Conservation (phyloP, 805 yeast species). For the Candida verbasci region DNA sequence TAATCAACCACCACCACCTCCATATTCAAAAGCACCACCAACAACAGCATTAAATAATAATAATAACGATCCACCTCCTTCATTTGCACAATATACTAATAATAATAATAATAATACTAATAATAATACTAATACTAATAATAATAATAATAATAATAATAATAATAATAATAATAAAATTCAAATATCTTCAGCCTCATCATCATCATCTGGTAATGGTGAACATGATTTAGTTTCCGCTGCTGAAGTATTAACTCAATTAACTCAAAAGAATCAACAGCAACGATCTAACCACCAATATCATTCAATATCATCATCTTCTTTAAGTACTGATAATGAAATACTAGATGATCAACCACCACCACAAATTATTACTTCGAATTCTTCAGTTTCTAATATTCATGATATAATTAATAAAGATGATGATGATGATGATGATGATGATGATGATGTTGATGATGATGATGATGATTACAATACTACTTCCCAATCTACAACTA, state of each 20-base stretch:
- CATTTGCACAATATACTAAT: background rate
- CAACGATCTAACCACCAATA: background rate
- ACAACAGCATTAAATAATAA: background rate
- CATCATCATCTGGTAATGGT: background rate
- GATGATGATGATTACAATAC: background rate
- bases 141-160: too few relatives aligned
- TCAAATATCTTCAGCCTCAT: background rate
- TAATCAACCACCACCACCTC: conserved; percentile 5
- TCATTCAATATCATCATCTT: conserved; percentile 14
- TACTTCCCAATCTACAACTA: background rate
- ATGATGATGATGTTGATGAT: conserved; percentile 3
- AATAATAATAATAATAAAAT: too few relatives aligned
- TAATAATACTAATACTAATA: too few relatives aligned
- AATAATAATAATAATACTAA: too few relatives aligned
- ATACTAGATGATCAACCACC: conserved; percentile 5
- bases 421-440: background rate
- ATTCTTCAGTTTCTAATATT: conserved; percentile 3
- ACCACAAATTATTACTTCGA: background rate
- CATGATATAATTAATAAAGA: conserved; percentile 5
- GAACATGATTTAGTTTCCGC: conserved; percentile 29
- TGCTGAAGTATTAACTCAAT: conserved; percentile 39
- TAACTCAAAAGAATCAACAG: conserved; percentile 15
- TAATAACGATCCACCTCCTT: background rate
- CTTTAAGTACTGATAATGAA: conserved; percentile 10
- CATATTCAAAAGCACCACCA: conserved; percentile 5